Conservation (phyloP, 2,329 filamentous ascomycete species). For the Fusarium sp. region DNA sequence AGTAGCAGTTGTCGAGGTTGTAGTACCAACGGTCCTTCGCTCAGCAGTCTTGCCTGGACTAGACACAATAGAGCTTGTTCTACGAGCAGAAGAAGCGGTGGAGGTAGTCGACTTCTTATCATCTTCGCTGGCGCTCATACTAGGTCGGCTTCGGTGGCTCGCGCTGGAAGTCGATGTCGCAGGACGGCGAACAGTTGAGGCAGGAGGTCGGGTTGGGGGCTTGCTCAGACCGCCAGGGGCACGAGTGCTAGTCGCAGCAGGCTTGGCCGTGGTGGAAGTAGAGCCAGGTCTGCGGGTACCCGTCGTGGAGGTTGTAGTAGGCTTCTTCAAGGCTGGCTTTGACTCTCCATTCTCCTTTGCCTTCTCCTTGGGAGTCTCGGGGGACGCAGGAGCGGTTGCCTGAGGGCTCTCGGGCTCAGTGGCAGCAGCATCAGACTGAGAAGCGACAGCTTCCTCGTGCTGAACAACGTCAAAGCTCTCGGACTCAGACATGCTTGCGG, state of each 20-base stretch:
- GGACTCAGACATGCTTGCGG: conserved; percentile 57
- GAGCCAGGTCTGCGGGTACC: conserved; percentile 33
- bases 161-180: conserved; percentile 51
- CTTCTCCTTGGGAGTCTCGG: conserved; percentile 51
- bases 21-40: conserved; percentile 50
- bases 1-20: conserved; percentile 46
- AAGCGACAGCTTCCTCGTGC: conserved; percentile 53
- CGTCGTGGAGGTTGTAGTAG: conserved; percentile 46
- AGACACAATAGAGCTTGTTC: conserved; percentile 57
- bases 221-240: conserved; percentile 57
- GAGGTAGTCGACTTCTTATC: conserved; percentile 58
- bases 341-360: conserved; percentile 43
- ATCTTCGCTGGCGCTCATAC: conserved; percentile 61
- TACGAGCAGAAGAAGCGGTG: conserved; percentile 52
- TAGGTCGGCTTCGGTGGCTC: conserved; percentile 59
- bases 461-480: conserved; percentile 59
- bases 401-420: conserved; percentile 43
- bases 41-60: conserved; percentile 51
- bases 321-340: conserved; percentile 51
- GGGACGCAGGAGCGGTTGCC: conserved; percentile 46
- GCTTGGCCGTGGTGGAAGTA: conserved; percentile 40
- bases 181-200: conserved; percentile 48
- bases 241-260: conserved; percentile 49
- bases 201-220: conserved; percentile 60
- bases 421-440: conserved; percentile 43